A percentile compares a stretch with the other conserved stretches of the same genome.
Conservation (phyloP, 345 rosid species). For the Populus ilicifolia region DNA sequence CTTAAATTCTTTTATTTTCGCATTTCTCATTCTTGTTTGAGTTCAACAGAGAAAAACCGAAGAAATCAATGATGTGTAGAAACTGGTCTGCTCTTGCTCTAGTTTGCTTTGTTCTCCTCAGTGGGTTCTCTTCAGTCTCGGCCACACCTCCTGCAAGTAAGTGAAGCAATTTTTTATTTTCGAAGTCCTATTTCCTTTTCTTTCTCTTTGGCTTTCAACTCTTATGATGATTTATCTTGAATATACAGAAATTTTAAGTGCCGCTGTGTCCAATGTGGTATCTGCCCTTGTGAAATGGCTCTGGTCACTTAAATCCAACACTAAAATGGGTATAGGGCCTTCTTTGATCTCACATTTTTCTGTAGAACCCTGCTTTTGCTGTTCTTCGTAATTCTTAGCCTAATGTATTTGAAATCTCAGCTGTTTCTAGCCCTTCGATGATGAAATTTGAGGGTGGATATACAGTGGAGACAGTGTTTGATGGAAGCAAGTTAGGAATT, state of each 20-base stretch:
- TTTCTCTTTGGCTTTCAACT: neutral
- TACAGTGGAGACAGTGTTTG: slow-evolving; percentile 34
- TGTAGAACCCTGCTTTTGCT: neutral
- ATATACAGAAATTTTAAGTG: slow-evolving; percentile 23
- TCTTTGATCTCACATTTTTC: slow-evolving; percentile 9
- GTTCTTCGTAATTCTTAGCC: neutral
- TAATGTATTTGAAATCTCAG: slow-evolving; percentile 10
- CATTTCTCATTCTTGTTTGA: neutral
- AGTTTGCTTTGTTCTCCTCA: neutral
- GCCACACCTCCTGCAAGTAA: slow-evolving; percentile 81
- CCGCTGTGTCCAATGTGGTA: slow-evolving; percentile 22
- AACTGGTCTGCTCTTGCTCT: neutral
- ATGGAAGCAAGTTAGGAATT: slow-evolving; percentile 32
- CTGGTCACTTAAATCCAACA: slow-evolving; percentile 30
- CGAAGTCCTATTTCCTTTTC: neutral
- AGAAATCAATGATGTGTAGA: slow-evolving; percentile 10
- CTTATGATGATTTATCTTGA: neutral
- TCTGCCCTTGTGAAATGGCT: slow-evolving; percentile 26
- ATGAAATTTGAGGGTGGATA: slow-evolving; percentile 34
- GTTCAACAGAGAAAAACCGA: neutral
- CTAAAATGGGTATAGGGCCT: slow-evolving; percentile 12
- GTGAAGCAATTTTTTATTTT: slow-evolving; percentile 14
- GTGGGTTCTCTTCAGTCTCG: slow-evolving; percentile 61
- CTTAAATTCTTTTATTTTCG: neutral
- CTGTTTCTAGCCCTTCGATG: slow-evolving; percentile 29